A percentile compares a stretch with the other conserved stretches of the same genome.
Evolutionary conservation across 768 basidiomycete species (phyloP).

Genomic region (Mycena galopus): DNA sequence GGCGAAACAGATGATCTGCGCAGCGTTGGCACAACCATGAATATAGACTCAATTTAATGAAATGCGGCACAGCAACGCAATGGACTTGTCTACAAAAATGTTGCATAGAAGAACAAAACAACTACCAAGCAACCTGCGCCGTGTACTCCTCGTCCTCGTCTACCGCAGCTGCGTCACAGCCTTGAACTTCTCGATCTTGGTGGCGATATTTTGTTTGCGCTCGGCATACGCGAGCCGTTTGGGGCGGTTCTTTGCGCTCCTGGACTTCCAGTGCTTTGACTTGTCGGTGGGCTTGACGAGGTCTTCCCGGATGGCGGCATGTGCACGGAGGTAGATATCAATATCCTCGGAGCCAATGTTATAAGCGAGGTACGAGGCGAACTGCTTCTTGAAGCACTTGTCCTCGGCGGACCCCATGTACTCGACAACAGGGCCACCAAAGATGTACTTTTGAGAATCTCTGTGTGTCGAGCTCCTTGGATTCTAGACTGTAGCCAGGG

Average conservation of each 20-base stretch:
- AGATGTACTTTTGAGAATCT: conserved; percentile 98
- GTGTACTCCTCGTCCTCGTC: conserved; percentile 80
- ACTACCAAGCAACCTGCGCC: conserved; percentile 10
- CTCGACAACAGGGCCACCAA: conserved; percentile 96
- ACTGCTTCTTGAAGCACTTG: conserved; percentile 99
- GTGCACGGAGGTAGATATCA: conserved; percentile 92
- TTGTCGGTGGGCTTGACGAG: conserved; percentile 92
- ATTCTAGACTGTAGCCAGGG: conserved; percentile 96
- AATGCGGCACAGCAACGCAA: too few relatives aligned
- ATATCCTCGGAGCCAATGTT: conserved; percentile 97
- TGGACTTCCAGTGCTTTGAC: conserved; percentile 91
- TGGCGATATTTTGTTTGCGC: conserved; percentile 84
- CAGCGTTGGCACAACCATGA: conserved; percentile 43
- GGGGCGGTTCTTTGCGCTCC: conserved; percentile 78
- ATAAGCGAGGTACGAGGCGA: conserved; percentile 94
- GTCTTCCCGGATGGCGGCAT: conserved; percentile 96
- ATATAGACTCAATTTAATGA: too few relatives aligned
- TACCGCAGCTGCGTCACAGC: conserved; percentile 70
- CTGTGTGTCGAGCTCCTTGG: conserved; percentile 93
- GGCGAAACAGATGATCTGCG: conserved; percentile 64
- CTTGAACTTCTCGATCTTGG: conserved; percentile 93
- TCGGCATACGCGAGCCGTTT: conserved; percentile 80
- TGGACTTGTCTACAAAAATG: background rate
- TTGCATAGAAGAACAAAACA: conserved; percentile 23
- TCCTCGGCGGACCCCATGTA: conserved; percentile 99